Percentiles rank a stretch among this genome's conserved stretches.
Conservation (phyloP, 2,329 filamentous ascomycete genomes). For the Pseudogymnoascus sp. region DNA sequence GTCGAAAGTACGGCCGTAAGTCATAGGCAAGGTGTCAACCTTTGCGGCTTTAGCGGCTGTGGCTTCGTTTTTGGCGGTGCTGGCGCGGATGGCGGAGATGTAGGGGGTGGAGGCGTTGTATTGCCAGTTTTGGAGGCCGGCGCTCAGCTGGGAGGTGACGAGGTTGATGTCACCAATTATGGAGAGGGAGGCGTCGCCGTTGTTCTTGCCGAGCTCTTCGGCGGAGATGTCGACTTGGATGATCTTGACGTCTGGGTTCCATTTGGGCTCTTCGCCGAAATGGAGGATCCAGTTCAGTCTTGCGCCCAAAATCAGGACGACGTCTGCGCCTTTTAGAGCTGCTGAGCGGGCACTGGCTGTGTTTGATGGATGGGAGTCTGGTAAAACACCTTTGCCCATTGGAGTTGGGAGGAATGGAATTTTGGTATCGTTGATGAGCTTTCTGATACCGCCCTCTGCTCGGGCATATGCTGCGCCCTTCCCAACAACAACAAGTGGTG, state of each 20-base stretch:
- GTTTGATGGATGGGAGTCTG: slow-evolving; percentile 45
- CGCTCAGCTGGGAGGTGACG: slow-evolving; percentile 37
- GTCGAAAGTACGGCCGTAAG: slow-evolving; percentile 42
- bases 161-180: slow-evolving; percentile 43
- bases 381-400: slow-evolving; percentile 49
- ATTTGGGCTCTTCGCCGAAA: slow-evolving; percentile 46
- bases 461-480: slow-evolving; percentile 47
- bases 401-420: slow-evolving; percentile 49
- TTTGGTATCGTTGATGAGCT: slow-evolving; percentile 37
- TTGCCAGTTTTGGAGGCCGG: slow-evolving; percentile 35
- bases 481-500: slow-evolving; percentile 44
- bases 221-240: slow-evolving; percentile 47
- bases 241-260: slow-evolving; percentile 39
- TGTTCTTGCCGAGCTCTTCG: slow-evolving; percentile 45
- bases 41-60: slow-evolving; percentile 35
- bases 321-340: slow-evolving; percentile 44
- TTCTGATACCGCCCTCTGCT: slow-evolving; percentile 37
- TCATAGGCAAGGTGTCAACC: slow-evolving; percentile 34
- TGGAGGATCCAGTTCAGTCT: slow-evolving; percentile 51
- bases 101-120: slow-evolving; percentile 32
- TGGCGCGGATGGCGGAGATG: slow-evolving; percentile 26
- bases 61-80: slow-evolving; percentile 38
- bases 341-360: slow-evolving; percentile 44
- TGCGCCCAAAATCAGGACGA: slow-evolving; percentile 45
- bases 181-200: slow-evolving; percentile 37